These are phyloP conservation scores for Fusarium mangiferae DNA, from an alignment of 2,329 filamentous ascomycete genomes.

Conservation along the genomic window DNA sequence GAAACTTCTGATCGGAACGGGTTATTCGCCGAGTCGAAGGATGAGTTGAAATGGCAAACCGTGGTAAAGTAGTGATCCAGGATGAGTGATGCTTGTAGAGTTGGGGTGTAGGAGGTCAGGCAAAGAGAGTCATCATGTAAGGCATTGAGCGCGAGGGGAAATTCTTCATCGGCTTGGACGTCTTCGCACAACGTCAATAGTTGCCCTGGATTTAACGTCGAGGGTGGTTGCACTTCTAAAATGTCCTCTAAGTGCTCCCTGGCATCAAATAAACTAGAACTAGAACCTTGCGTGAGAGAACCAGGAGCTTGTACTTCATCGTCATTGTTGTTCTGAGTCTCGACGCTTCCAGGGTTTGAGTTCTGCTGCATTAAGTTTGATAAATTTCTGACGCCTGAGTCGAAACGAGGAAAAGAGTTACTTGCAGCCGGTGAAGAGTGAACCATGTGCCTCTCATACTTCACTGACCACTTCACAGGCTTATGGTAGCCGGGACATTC, in stretches of 20 bases:
- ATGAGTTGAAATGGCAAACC: constrained; percentile 23
- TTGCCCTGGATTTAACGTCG: background rate
- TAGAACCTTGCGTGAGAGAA: background rate
- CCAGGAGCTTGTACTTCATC: background rate
- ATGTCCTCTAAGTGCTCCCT: background rate
- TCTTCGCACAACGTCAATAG: background rate
- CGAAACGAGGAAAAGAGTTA: background rate
- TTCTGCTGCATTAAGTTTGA: background rate
- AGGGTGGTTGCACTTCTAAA: background rate
- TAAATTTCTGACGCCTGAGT: background rate
- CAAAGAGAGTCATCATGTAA: background rate
- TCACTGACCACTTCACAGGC: constrained; percentile 27
- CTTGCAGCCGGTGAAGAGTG: background rate
- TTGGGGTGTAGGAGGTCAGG: background rate
- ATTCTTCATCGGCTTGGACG: background rate
- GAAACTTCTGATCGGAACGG: constrained; percentile 29
- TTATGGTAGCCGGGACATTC: constrained; percentile 27
- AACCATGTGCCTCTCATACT: constrained; percentile 9
- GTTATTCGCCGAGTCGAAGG: constrained; percentile 19
- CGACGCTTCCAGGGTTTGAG: no score
- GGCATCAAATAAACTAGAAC: no score
- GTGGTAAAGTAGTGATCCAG: constrained; percentile 25
- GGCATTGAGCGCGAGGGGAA: background rate
- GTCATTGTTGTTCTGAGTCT: background rate
- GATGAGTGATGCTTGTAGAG: constrained; percentile 3